A percentile compares a stretch with the other conserved stretches of the same genome.
These are phyloP conservation scores for Taiozyma sp. DNA, from an alignment of 1,139 yeast genomes.

Conservation along the genomic window DNA sequence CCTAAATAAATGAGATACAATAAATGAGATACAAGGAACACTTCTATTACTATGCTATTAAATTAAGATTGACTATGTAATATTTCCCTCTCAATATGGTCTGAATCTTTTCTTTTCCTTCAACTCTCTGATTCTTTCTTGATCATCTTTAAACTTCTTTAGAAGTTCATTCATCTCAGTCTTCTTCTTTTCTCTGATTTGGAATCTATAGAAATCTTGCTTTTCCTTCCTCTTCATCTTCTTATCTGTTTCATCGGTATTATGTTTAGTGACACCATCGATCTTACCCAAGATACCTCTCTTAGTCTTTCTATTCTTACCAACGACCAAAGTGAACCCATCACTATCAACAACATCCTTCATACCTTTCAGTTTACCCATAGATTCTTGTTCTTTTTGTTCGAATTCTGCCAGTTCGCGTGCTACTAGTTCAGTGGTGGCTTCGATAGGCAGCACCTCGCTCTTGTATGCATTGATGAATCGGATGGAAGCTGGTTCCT, in stretches of 20 bases:
- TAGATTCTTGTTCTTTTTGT: conserved; percentile 60
- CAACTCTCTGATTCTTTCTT: conserved; percentile 73
- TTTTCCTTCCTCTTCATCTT: conserved; percentile 76
- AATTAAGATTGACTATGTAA: neutral
- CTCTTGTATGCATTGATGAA: conserved; percentile 25
- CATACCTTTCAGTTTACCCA: conserved; percentile 49
- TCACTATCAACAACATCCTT: conserved; percentile 77
- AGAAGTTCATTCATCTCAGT: conserved; percentile 85
- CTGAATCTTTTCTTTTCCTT: conserved; percentile 76
- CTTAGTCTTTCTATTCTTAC: conserved; percentile 76
- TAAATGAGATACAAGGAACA: too few relatives aligned
- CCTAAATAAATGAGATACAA: conserved; percentile 14
- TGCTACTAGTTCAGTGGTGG: conserved; percentile 47
- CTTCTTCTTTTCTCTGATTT: conserved; percentile 89
- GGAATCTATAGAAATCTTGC: conserved; percentile 93
- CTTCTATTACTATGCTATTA: neutral
- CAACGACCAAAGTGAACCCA: conserved; percentile 88
- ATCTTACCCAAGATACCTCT: conserved; percentile 53
- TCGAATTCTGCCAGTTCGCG: conserved; percentile 63
- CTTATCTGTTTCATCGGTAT: conserved; percentile 25
- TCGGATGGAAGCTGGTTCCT: conserved; percentile 25
- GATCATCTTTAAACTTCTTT: conserved; percentile 82
- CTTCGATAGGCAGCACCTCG: conserved; percentile 25
- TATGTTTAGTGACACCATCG: conserved; percentile 35
- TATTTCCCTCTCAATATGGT: conserved; percentile 46